Conservation (phyloP, 495 filamentous ascomycete genomes). For the Podospora pseudopauciseta region DNA sequence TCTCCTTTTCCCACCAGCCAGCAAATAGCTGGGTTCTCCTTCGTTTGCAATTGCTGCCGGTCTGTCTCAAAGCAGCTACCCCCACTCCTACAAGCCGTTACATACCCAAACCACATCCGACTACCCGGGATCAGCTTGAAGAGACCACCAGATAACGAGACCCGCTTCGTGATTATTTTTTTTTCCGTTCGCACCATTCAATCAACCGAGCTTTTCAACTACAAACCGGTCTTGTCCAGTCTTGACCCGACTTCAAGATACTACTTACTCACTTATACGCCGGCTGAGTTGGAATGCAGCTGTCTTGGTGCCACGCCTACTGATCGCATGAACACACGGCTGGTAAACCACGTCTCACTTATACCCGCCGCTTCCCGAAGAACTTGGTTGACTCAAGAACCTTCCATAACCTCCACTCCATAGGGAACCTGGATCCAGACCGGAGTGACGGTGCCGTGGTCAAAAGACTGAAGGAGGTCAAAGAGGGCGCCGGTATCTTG, state of each 20-base stretch:
- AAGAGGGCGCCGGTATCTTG: not conserved
- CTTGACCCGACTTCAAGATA: not conserved
- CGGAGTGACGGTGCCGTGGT: slow-evolving; percentile 3
- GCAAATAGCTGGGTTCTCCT: not conserved
- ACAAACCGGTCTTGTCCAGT: not conserved
- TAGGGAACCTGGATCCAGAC: not conserved
- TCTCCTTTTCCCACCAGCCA: not conserved
- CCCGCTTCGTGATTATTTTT: not conserved
- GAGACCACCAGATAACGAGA: not conserved
- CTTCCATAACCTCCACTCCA: slow-evolving; percentile 1
- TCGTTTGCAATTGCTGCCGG: not conserved
- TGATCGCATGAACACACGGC: slow-evolving; percentile 29
- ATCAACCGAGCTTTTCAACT: slow-evolving; percentile 2
- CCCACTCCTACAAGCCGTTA: not conserved
- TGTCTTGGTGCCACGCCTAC: slow-evolving; percentile 12
- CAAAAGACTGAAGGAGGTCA: not conserved
- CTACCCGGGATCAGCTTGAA: not conserved
- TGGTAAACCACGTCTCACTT: slow-evolving; percentile 25
- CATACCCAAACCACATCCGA: not conserved
- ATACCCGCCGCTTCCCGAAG: slow-evolving; percentile 16
- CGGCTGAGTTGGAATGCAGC: slow-evolving; percentile 12
- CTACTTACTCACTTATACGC: slow-evolving; percentile 9
- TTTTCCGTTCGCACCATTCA: not conserved
- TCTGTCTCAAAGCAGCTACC: not conserved
- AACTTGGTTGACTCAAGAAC: slow-evolving; percentile 6